Evolutionary conservation across 78 protist genomes (phyloP).

Genomic region (Fonticula alba): DNA sequence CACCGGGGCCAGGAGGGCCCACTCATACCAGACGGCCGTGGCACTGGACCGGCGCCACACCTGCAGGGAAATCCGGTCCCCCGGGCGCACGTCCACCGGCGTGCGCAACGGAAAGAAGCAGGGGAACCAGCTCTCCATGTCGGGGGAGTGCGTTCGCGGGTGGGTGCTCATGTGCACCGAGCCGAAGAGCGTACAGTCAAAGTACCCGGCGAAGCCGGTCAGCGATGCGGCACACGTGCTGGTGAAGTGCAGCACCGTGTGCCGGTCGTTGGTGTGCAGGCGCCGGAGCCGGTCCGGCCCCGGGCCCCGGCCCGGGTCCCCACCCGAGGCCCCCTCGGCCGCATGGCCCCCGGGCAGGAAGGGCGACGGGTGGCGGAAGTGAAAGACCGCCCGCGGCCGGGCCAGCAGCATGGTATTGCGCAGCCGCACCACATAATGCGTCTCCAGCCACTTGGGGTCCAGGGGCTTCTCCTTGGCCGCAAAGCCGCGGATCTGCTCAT

Average conservation of each 20-base stretch:
- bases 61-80: not conserved
- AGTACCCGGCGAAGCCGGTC: slow-evolving; percentile 90
- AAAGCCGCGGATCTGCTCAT: slow-evolving; percentile 37
- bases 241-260: slow-evolving; percentile 5
- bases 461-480: not conserved
- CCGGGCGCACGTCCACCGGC: slow-evolving; percentile 5
- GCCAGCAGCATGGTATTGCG: slow-evolving; percentile 24
- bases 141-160: slow-evolving; percentile 63
- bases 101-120: slow-evolving; percentile 65
- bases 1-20: slow-evolving; percentile 50
- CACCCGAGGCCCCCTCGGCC: not conserved
- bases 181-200: slow-evolving; percentile 63
- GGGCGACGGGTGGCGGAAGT: not conserved
- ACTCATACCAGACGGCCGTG: slow-evolving; percentile 79
- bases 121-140: slow-evolving; percentile 93
- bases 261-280: slow-evolving; percentile 23
- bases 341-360: not conserved
- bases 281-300: slow-evolving; percentile 22
- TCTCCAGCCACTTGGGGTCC: not conserved
- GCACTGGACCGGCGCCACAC: slow-evolving; percentile 1
- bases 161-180: slow-evolving; percentile 52
- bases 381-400: not conserved
- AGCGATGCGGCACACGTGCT: slow-evolving; percentile 8
- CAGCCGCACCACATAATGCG: not conserved
- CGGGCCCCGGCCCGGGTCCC: not conserved